Evolutionary conservation across 208 protist genomes (phyloP), one percentile per base, ranked within the genome.

Genomic region (Crithidia thermophila): DNA sequence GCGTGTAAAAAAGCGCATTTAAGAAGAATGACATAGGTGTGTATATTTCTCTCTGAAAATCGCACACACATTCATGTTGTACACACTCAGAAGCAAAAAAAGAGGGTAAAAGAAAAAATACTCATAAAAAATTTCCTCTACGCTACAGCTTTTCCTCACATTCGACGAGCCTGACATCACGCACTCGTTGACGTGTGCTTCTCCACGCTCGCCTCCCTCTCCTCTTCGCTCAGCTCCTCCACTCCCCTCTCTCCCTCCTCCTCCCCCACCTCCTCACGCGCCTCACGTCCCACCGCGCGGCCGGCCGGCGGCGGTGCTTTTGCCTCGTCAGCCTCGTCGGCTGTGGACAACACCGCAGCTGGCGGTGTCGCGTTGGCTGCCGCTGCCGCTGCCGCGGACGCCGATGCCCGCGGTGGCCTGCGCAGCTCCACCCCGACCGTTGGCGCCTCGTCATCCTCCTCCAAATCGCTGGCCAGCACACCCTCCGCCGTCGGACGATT

Each of bases 271-370:
- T 59, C 33, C 28, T 67, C 57, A 42, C 7, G 21, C 8, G 23
- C 10, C 16, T 55, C n/a, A n/a, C n/a, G n/a, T n/a, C n/a, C n/a
- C 46, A 60, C n/a, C 30, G 46, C 27, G 6, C 20, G 27, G 4
- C 30, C 10, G 37, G 34, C 49, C 33, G 18, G 60, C 49, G 25
- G 36, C 20, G 28, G 31, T 16, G 55, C 23, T 31, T 20, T 45
- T 16, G n/a, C 25, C 18, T 42, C 31, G 16, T 23, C 11, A 20
- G 3, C 50, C 25, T 21, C n/a, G 16, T 4, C 21, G 8, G 34
- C 62, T 7, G 51, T 68, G 43, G 45, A 62, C 34, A 62, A 30
- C 42, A 51, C 28, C 2, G 57, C 39, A n/a, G 57, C 57, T 20
- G 57, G 42, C 14, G 57, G 57, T 6, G 57, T 62, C 1, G 42